Conservation (phyloP, 1,139 yeast genomes). For the Scheffersomyces illinoinensis region DNA sequence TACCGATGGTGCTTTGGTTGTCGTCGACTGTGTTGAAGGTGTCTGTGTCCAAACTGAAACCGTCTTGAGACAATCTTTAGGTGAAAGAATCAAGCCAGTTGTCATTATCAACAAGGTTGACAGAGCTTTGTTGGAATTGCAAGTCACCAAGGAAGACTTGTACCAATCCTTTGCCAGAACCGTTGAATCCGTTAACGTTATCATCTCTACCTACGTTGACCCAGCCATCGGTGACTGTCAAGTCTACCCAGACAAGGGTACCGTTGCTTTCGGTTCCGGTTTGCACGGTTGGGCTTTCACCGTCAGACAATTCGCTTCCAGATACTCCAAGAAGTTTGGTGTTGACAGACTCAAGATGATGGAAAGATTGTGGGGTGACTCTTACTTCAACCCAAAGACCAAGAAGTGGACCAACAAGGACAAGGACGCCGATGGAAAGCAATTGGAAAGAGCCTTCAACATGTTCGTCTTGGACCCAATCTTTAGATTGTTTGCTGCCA, state of each 20-base stretch:
- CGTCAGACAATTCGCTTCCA: conserved; percentile 96
- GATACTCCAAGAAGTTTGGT: conserved; percentile 99
- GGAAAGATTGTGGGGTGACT: conserved; percentile 99
- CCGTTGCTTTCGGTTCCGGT: conserved; percentile 99
- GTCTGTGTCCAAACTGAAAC: conserved; percentile 99
- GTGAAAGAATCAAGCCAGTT: conserved; percentile 99
- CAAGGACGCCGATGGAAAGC: conserved; percentile 93
- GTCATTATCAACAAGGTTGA: conserved; percentile 98
- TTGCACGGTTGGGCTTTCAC: conserved; percentile 99
- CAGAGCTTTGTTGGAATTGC: conserved; percentile 98
- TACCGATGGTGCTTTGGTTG: conserved; percentile 99
- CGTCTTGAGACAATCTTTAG: conserved; percentile 98
- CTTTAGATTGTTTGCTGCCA: conserved; percentile 75
- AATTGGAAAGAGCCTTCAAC: conserved; percentile 99
- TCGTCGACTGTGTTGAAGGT: conserved; percentile 99
- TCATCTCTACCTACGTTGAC: conserved; percentile 94
- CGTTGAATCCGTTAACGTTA: conserved; percentile 98
- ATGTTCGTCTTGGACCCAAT: conserved; percentile 99
- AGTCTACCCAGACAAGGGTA: conserved; percentile 99
- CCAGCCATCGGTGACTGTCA: conserved; percentile 91
- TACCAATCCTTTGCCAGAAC: conserved; percentile 99
- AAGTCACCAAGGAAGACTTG: conserved; percentile 97
- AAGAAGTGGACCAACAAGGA: conserved; percentile 99
- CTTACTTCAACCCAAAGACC: conserved; percentile 99
- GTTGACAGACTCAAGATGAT: conserved; percentile 97